A percentile compares a stretch with the other conserved stretches of the same genome.
phyloP scores from a whole-genome alignment of 495 filamentous ascomycete genomes.

The Eremomyces bilateralis region DNA sequence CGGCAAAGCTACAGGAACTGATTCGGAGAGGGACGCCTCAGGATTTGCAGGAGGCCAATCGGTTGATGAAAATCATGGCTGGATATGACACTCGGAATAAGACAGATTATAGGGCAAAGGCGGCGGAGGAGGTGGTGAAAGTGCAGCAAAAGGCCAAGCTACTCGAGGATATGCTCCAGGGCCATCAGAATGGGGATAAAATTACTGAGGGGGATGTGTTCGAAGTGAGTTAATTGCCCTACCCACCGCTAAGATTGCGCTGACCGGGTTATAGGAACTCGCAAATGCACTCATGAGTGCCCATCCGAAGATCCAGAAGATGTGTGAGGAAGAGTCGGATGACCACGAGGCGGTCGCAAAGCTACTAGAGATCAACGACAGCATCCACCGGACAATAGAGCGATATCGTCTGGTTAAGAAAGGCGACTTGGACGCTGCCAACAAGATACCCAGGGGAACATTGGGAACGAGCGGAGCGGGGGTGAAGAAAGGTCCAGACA shows the following conservation, averaged over 20 bases:
- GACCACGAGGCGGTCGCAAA: slow-evolving; percentile 91
- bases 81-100: slow-evolving; percentile 87
- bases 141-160: slow-evolving; percentile 85
- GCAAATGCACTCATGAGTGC: slow-evolving; percentile 80
- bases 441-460: slow-evolving; percentile 63
- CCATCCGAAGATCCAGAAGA: slow-evolving; percentile 95
- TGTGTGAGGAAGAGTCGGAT: slow-evolving; percentile 97
- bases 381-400: slow-evolving; percentile 91
- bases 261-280: slow-evolving; percentile 36
- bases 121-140: slow-evolving; percentile 80
- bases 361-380: slow-evolving; percentile 91
- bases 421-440: slow-evolving; percentile 77
- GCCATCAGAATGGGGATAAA: slow-evolving; percentile 58
- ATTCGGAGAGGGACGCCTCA: slow-evolving; percentile 80
- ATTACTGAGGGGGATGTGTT: slow-evolving; percentile 84
- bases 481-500: slow-evolving; percentile 50
- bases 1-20: slow-evolving; percentile 89
- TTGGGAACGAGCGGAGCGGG: slow-evolving; percentile 44
- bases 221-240: slow-evolving; percentile 30
- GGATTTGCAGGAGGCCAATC: slow-evolving; percentile 87
- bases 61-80: slow-evolving; percentile 97
- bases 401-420: slow-evolving; percentile 85
- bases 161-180: slow-evolving; percentile 79
- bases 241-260: slow-evolving; percentile 1
- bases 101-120: slow-evolving; percentile 93